Base-by-base conservation (phyloP, 2,329 filamentous ascomycete genomes). In the Claviceps africana region DNA sequence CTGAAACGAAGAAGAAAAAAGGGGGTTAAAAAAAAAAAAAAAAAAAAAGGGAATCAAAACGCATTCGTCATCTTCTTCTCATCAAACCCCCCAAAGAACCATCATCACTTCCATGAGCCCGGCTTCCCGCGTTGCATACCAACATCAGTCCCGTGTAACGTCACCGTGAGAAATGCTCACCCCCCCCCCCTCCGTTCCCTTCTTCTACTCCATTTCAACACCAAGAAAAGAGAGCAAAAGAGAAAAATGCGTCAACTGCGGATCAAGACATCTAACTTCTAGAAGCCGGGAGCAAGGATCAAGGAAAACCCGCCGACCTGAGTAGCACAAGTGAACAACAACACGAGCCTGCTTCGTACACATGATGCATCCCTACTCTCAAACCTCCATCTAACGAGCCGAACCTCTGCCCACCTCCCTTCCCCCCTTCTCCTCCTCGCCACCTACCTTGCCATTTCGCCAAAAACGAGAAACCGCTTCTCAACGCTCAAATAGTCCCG, bases 251-350 rank as follows among this genome's bases (percentile, higher is more conserved):
- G 2, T 10, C 43, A 30, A n/a, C n/a, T n/a, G n/a, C 22, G 22
- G n/a, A 31, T 19, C 44, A 25, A 28, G 28, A 19, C 44, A 39
- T 47, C 43, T 47, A 50, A 37, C 45, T 54, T 47, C 25, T 19
- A 31, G 44, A 46, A 46, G 28, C 30, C 28, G 7, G 40, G 22
- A 22, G 22, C 19, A 22, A 15, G 10, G 40, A 22, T 17, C 33
- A 37, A 17, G 13, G n/a, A n/a, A 37, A 37, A 17, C 13, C 33
- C 33, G 33, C 15, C 33, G 15, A 25, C 13, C 25, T 11, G 17
- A 19, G 54, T 55, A 49, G 51, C 44, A 55, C 53, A 51, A 43
- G 39, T 48, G 22, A 43, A 42, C 13, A 51, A 43, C 40, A 25
- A 31, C 30, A 28, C 44, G 13, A 33, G 15, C 25, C 25, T 37